Conservation (phyloP, 148 eudicot species). For the Nepenthes gracilis region DNA sequence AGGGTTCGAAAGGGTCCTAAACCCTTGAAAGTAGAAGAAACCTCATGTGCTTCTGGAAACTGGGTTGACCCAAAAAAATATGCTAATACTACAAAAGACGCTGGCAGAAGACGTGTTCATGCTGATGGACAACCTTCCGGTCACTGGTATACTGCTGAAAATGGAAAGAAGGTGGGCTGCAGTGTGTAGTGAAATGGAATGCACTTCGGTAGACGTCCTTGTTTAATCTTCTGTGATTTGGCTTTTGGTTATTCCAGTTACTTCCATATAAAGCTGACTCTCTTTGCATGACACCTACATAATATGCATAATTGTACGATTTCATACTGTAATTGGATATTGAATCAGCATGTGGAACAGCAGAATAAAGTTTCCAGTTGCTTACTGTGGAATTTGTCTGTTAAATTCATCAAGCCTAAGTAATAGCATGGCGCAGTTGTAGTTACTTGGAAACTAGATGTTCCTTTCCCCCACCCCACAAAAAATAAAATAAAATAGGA, state of each 20-base stretch:
- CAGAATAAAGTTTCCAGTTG: too few relatives aligned
- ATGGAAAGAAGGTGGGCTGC: constrained; percentile 67
- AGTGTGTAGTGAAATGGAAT: neutral
- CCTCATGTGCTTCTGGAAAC: constrained; percentile 28
- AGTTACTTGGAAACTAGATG: too few relatives aligned
- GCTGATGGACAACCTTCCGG: constrained; percentile 68
- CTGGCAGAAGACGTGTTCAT: constrained; percentile 75
- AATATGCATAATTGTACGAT: too few relatives aligned
- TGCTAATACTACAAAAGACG: constrained; percentile 47
- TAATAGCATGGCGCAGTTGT: too few relatives aligned
- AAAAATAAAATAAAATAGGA: too few relatives aligned
- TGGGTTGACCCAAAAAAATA: constrained; percentile 61
- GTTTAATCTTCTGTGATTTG: neutral
- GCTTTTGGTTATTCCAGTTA: constrained; percentile 1
- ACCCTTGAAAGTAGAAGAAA: constrained; percentile 21
- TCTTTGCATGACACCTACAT: neutral
- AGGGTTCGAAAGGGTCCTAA: constrained; percentile 31
- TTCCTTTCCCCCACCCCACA: too few relatives aligned
- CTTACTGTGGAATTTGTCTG: too few relatives aligned
- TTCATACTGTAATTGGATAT: too few relatives aligned
- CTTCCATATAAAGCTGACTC: neutral
- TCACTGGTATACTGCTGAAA: constrained; percentile 58
- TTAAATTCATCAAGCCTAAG: too few relatives aligned
- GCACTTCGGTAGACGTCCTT: neutral
- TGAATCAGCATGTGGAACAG: too few relatives aligned